Conservation (phyloP, 371 early-diverging fungal species). For the Cokeromyces recurvatus region DNA sequence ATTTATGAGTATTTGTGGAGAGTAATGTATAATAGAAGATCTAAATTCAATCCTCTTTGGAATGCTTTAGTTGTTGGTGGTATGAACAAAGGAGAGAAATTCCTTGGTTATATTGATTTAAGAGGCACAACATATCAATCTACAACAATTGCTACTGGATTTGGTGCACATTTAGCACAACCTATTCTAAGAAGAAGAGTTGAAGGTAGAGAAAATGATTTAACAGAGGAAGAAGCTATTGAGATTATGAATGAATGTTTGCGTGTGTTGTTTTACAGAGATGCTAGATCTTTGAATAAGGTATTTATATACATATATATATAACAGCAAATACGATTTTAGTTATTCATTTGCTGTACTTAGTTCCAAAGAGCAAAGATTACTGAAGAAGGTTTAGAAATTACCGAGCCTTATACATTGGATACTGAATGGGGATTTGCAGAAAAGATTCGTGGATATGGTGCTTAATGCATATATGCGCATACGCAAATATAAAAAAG, state of each 20-base stretch:
- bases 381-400: conserved; percentile 74
- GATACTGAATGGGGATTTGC: conserved; percentile 95
- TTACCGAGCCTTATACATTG: conserved; percentile 85
- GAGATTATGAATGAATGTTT: conserved; percentile 88
- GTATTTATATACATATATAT: conserved; percentile 33
- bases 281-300: conserved; percentile 94
- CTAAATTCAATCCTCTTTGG: conserved; percentile 94
- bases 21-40: conserved; percentile 94
- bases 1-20: conserved; percentile 88
- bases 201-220: conserved; percentile 79
- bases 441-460: conserved; percentile 86
- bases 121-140: conserved; percentile 95
- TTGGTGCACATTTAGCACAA: conserved; percentile 92
- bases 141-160: conserved; percentile 95
- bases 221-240: conserved; percentile 92
- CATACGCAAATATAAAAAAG: conserved; percentile 1
- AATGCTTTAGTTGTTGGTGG: conserved; percentile 94
- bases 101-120: conserved; percentile 94
- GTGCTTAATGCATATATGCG: conserved; percentile 40
- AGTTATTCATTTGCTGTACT: background rate
- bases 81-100: conserved; percentile 68
- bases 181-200: conserved; percentile 94
- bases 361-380: conserved; percentile 92
- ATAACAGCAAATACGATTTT: background rate
- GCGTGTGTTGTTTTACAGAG: conserved; percentile 95